Conservation (phyloP, 352 stramenopile species). For the Phytophthora capsici region DNA sequence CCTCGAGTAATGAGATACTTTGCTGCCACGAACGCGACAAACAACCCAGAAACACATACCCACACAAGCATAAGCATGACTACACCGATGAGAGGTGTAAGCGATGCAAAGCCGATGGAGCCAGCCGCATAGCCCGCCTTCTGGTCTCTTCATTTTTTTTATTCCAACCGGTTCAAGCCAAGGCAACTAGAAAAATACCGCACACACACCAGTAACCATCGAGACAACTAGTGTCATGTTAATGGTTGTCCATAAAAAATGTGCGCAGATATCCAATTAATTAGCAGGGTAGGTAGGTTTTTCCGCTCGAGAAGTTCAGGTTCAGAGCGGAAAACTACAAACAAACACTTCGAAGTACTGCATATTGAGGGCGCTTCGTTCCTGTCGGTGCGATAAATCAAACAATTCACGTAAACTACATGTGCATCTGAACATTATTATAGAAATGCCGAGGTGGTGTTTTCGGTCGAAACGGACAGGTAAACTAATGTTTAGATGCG, state of each 20-base stretch:
- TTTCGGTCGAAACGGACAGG: not conserved
- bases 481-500: slow-evolving; percentile 32
- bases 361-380: too few species aligned
- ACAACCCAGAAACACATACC: slow-evolving; percentile 8
- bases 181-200: slow-evolving; percentile 25
- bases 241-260: slow-evolving; percentile 30
- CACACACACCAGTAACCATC: slow-evolving; percentile 14
- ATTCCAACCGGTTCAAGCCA: slow-evolving; percentile 3
- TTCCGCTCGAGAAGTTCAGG: too few species aligned
- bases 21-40: slow-evolving; percentile 4
- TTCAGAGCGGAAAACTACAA: too few species aligned
- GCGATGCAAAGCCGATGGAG: slow-evolving; percentile 4
- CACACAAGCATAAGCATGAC: not conserved
- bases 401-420: too few species aligned
- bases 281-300: slow-evolving; percentile 7
- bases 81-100: slow-evolving; percentile 14
- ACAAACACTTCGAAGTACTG: too few species aligned
- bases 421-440: too few species aligned
- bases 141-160: slow-evolving; percentile 25
- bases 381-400: too few species aligned
- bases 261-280: slow-evolving; percentile 5
- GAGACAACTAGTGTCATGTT: too few species aligned
- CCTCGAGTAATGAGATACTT: slow-evolving; percentile 21
- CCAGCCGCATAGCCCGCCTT: not conserved
- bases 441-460: too few species aligned